Evolutionary conservation across 2,329 filamentous ascomycete species (phyloP), one percentile per base, ranked within the genome.

Genomic region (Chalaropsis thielavioides): DNA sequence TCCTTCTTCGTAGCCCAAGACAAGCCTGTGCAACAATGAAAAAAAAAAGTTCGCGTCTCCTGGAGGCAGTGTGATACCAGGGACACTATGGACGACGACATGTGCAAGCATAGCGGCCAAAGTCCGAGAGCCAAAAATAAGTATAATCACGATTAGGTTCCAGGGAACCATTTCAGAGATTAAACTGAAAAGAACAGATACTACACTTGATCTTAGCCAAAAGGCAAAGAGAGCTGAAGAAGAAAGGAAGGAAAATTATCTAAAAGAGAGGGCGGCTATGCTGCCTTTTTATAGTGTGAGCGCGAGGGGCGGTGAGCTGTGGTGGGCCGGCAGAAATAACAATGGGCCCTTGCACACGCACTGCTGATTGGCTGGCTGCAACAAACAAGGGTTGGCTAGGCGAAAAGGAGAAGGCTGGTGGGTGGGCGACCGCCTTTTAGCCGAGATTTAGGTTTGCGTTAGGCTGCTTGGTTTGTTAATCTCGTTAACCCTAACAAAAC

Each of bases 131-230:
- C 46, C 66, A 67, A 67, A 87, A 88, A 92, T 90, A 82, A 80
- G 87, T 84, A 84, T 89, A 92, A 92, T 89, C 86, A 84, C 79
- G 80, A 81, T 82, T 83, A 80, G 79, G 79, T 80, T 80, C 84
- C 81, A 78, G 88, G 83, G 84, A 80, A 80, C 80, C 81, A 82
- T 90, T 89, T 87, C 87, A 92, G 88, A 88, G 86, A 90, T 91
- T 91, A 92, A 91, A 90, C 88, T 92, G 86, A 90, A 89, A 91
- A 92, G 88, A 92, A 92, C 87, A 90, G 87, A 89, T 90, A 90
- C 88, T 90, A 90, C 87, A 90, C 87, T 90, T 90, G 87, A 90
- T 90, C 87, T 90, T 88, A 89, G 84, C 84, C 81, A 83, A 81
- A 80, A 79, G 78, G 66, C 66, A 67, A 67, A 67, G 66, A 67